Base-by-base conservation (phyloP, 140 eudicot species). In the Erigeron philadelphicus region DNA sequence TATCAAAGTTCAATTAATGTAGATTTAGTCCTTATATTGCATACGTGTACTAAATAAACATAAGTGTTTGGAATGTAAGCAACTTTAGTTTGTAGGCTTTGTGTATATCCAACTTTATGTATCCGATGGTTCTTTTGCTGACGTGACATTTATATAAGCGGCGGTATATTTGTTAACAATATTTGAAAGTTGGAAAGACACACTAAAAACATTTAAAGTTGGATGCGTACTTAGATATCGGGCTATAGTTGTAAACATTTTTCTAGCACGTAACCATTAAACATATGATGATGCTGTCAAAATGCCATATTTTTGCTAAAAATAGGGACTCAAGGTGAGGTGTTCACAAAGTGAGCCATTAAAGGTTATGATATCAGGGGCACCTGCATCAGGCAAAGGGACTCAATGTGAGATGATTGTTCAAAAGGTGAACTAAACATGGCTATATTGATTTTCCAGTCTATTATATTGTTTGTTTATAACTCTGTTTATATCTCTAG, bases 371-470 rank as follows among this genome's bases (percentile, higher is more conserved):
- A 91, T 91, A 70, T 91, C 96, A 44, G 96, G 97, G 47, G 97
- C 97, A 12, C 97, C 96, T 17, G 97, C 97, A 59, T 91, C 97
- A 50, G 97, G 96, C 45, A 91, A 91, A 86, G 97, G 97, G 80
- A 91, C 97, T 62, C 97, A 88, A 31, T 91, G 97, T 66, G 90
- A 91, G 80, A 40, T 88, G 88, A 91, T 91, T 68, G 95, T 81
- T 68, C 74, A 91, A 67, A 84, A 91, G 84, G 97, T 82, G 47
- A 41, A 68, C 53, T 61, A 16, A 35, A 59, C 0, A 2, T 6
- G 9, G 0, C 18, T 19, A 16, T 41, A 13, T 9, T 42, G 19
- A 8, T 55, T 52, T 55, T 18, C 45, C 35, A 61, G 8, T 31
- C 54, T 38, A 31, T 23, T 18, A 31, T 40, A 66, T 21, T n/a